phyloP scores from a whole-genome alignment of 768 basidiomycete species.

The Hebeloma cylindrosporum region DNA sequence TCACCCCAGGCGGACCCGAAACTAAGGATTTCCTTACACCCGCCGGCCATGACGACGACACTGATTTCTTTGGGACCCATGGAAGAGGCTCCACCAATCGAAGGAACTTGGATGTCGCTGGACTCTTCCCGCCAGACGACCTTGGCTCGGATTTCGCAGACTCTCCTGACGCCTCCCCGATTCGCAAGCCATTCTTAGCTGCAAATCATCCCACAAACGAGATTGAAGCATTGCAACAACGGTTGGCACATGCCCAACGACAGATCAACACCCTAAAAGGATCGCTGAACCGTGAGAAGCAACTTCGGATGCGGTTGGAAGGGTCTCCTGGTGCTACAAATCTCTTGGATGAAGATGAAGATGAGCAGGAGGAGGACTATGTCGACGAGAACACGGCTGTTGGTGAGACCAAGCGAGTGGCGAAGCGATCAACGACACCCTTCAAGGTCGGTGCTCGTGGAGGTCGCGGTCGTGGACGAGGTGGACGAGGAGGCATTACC shows the following conservation, averaged over 20 bases:
- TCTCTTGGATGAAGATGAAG: slow-evolving; percentile 42
- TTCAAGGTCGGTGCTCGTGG: slow-evolving; percentile 51
- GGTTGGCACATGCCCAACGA: slow-evolving; percentile 82
- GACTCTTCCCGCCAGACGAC: slow-evolving; percentile 42
- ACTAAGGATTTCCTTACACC: slow-evolving; percentile 57
- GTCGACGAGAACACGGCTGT: slow-evolving; percentile 46
- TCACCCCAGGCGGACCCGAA: slow-evolving; percentile 61
- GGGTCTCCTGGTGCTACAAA: slow-evolving; percentile 35
- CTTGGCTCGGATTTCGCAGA: slow-evolving; percentile 47
- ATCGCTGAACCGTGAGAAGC: slow-evolving; percentile 80
- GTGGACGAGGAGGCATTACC: slow-evolving; percentile 50
- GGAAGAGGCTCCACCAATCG: slow-evolving; percentile 66
- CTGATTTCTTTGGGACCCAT: slow-evolving; percentile 65
- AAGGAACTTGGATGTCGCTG: slow-evolving; percentile 47
- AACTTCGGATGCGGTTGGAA: slow-evolving; percentile 55
- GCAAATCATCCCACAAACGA: slow-evolving; percentile 78
- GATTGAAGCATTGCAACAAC: slow-evolving; percentile 77
- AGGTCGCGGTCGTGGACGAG: slow-evolving; percentile 49
- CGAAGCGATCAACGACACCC: slow-evolving; percentile 46
- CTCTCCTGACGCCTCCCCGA: slow-evolving; percentile 61
- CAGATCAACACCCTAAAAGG: slow-evolving; percentile 83
- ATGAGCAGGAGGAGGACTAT: slow-evolving; percentile 40
- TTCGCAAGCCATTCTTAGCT: slow-evolving; percentile 57
- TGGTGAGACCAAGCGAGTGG: slow-evolving; percentile 35
- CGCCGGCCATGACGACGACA: slow-evolving; percentile 51